Conservation (phyloP, 2,329 filamentous ascomycete genomes). For the Monilinia polystroma region DNA sequence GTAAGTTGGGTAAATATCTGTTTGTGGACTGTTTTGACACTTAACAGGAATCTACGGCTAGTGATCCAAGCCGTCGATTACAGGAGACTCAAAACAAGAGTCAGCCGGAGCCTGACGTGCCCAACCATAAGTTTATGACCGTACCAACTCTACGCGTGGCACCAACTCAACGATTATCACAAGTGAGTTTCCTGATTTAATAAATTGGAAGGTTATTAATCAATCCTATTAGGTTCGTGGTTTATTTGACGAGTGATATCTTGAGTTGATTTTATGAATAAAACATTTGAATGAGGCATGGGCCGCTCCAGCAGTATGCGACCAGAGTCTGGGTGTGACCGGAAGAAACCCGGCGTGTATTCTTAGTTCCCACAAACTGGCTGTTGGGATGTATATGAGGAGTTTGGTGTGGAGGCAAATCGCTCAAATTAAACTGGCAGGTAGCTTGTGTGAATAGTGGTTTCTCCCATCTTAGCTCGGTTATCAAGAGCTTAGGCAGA, state of each 20-base stretch:
- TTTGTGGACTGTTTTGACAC: slow-evolving; percentile 34
- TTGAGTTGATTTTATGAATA: not conserved
- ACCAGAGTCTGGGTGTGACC: not conserved
- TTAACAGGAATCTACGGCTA: slow-evolving; percentile 32
- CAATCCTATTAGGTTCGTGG: slow-evolving; percentile 37
- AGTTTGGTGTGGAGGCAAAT: not conserved
- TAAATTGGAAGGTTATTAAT: slow-evolving; percentile 32
- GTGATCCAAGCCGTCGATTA: slow-evolving; percentile 33
- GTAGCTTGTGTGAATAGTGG: not conserved
- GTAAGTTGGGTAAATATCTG: slow-evolving; percentile 45
- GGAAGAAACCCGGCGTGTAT: not conserved
- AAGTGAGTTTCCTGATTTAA: slow-evolving; percentile 50
- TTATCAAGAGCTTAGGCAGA: slow-evolving; percentile 45
- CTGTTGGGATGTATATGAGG: not conserved
- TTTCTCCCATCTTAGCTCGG: slow-evolving; percentile 1
- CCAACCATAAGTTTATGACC: slow-evolving; percentile 17
- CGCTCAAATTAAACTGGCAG: not conserved
- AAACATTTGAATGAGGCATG: not conserved
- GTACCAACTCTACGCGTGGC: slow-evolving; percentile 50
- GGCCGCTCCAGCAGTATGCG: not conserved
- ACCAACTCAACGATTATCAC: slow-evolving; percentile 71
- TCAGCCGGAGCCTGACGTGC: slow-evolving; percentile 18
- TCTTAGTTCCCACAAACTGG: not conserved
- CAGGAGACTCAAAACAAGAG: slow-evolving; percentile 27
- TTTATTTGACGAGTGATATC: slow-evolving; percentile 38